These are phyloP conservation scores for Trametes sp. DNA, from an alignment of 1,284 basidiomycete genomes.

Conservation along the genomic window DNA sequence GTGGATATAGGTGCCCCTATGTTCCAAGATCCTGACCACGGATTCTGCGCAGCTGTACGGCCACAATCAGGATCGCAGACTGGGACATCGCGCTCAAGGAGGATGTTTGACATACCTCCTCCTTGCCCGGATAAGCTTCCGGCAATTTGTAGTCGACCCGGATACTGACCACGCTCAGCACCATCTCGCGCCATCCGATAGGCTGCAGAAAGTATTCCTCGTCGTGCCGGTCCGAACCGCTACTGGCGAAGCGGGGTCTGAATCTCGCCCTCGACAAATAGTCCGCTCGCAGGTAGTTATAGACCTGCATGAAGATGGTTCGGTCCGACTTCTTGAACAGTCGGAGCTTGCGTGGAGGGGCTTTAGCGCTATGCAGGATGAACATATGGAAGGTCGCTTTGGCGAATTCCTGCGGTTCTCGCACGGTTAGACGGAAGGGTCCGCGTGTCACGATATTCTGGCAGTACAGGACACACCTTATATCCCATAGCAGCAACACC, in stretches of 20 bases:
- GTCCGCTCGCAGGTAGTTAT: neutral
- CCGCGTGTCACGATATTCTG: too few species aligned
- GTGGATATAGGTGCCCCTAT: too few species aligned
- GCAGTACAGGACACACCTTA: too few species aligned
- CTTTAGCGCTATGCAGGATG: neutral
- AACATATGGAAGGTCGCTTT: neutral
- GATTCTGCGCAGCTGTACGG: too few species aligned
- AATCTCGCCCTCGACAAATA: neutral
- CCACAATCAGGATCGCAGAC: too few species aligned
- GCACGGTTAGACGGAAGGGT: too few species aligned
- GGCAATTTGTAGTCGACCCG: neutral
- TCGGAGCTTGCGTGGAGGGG: neutral
- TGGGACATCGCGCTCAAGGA: too few species aligned
- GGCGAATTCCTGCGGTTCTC: neutral
- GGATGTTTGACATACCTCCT: neutral
- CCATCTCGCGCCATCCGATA: slow-evolving; percentile 1
- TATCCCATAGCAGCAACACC: too few species aligned
- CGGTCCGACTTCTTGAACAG: neutral
- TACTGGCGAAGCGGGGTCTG: neutral
- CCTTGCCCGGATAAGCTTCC: neutral
- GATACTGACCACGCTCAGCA: neutral
- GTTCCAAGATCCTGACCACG: too few species aligned
- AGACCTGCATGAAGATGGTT: neutral
- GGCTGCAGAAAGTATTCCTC: neutral
- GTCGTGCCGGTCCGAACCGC: neutral